Percentiles rank a stretch among this genome's conserved stretches.
Conservation (phyloP, 2,329 filamentous ascomycete genomes). For the Colletotrichum sp. region DNA sequence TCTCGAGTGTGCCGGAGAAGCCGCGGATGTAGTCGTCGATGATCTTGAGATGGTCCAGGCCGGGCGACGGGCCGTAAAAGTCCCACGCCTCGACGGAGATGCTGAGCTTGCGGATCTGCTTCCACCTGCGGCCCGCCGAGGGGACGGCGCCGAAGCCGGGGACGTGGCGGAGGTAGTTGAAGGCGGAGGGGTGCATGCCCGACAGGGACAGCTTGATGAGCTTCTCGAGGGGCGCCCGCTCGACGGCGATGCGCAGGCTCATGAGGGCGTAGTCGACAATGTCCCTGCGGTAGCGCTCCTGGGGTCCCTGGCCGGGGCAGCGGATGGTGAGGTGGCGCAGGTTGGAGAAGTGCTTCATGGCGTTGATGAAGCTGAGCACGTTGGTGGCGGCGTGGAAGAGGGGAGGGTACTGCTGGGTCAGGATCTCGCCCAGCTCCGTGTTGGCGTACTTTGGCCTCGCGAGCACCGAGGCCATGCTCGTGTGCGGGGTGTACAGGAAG, state of each 20-base stretch:
- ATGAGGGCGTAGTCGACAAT: constrained; percentile 90
- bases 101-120: constrained; percentile 75
- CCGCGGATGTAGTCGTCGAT: constrained; percentile 80
- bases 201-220: constrained; percentile 75
- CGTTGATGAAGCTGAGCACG: constrained; percentile 81
- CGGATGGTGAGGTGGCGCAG: constrained; percentile 77
- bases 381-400: constrained; percentile 91
- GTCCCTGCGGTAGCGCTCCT: constrained; percentile 75
- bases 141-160: constrained; percentile 78
- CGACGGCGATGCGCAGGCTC: constrained; percentile 82
- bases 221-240: constrained; percentile 69
- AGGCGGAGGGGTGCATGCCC: constrained; percentile 75
- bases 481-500: constrained; percentile 83
- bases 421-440: constrained; percentile 77
- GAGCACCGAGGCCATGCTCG: constrained; percentile 64
- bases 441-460: constrained; percentile 80
- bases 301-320: constrained; percentile 74
- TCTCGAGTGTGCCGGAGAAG: constrained; percentile 70
- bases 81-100: constrained; percentile 77
- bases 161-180: constrained; percentile 78
- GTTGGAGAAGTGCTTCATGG: constrained; percentile 71
- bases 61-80: constrained; percentile 62
- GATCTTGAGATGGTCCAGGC: constrained; percentile 75
- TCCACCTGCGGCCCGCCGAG: constrained; percentile 74
- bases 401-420: constrained; percentile 87